These are phyloP conservation scores for Lantana camara DNA, from an alignment of 257 asterid genomes.

Conservation along the genomic window DNA sequence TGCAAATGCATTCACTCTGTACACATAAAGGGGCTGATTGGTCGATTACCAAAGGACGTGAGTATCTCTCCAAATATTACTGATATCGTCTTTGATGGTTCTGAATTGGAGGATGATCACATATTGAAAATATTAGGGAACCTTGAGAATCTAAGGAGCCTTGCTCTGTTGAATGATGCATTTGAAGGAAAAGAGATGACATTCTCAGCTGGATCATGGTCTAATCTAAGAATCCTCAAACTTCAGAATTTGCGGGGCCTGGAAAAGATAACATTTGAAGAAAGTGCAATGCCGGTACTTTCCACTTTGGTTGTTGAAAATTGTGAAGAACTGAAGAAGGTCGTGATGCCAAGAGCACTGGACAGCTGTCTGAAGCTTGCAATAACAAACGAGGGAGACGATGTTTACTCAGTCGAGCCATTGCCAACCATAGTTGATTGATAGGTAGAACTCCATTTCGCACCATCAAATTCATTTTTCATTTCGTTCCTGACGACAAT, in stretches of 20 bases:
- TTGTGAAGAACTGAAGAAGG: conserved; percentile 7
- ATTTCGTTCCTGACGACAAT: no score
- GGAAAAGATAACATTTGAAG: conserved; percentile 3
- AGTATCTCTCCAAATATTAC: neutral
- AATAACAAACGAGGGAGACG: neutral
- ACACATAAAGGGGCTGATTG: conserved; percentile 24
- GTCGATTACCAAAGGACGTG: neutral
- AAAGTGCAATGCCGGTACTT: conserved; percentile 22
- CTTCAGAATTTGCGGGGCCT: conserved; percentile 14
- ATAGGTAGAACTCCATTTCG: no score
- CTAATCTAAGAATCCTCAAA: conserved; percentile 23
- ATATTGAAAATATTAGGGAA: conserved; percentile 21
- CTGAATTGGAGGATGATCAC: conserved; percentile 26
- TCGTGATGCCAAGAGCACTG: neutral
- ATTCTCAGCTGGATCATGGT: neutral
- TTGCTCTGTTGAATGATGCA: conserved; percentile 25
- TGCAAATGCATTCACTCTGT: conserved; percentile 1
- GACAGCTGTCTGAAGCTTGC: neutral
- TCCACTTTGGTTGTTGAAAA: conserved; percentile 12
- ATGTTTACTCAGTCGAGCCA: neutral
- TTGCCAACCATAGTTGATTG: neutral
- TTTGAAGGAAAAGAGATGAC: conserved; percentile 5
- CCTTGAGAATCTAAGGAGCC: conserved; percentile 21
- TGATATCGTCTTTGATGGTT: conserved; percentile 19
- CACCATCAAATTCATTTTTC: no score